Base-by-base conservation (phyloP, 768 basidiomycete genomes). In the Kwoniella bestiolae region DNA sequence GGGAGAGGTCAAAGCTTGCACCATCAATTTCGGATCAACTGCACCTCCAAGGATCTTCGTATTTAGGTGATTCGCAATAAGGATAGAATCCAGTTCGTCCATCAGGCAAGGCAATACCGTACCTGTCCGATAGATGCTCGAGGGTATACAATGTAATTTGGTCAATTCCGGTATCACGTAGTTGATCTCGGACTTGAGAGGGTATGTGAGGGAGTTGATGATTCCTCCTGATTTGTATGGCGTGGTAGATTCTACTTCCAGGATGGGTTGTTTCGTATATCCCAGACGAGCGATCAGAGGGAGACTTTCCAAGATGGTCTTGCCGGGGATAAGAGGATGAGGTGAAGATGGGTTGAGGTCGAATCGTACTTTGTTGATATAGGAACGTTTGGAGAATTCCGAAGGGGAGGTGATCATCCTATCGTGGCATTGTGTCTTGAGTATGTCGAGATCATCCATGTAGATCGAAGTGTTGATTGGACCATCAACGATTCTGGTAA, bases 351-450 rank as follows among this genome's bases (percentile, higher is more conserved):
- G 68, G 3, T 26, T 56, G 32, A 76, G 58, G 23, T 73, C 68
- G 23, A 58, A 46, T 5, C 67, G 65, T 8, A 72, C 14, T 3
- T 21, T 25, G 8, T 50, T 31, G 28, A 74, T 44, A 41, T 63
- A 68, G 28, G n/a, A 69, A 41, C 73, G 63, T 2, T 60, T 34
- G 18, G 68, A 45, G 55, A 74, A 77, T 51, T 77, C 73, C 11
- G 58, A 18, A 3, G 49, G 46, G 9, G 23, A 55, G 35, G 66
- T 64, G 6, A 59, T 46, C 28, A 71, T 49, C 3, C 44, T 57
- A 32, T 68, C 68, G 2, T 34, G 31, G n/a, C 53, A 35, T 59
- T 70, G 61, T 26, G 26, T 25, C 26, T 12, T 52, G 16, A 69
- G 23, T 3, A 34, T 52, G 3, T 47, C 47, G 1, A 25, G n/a